A percentile compares a stretch with the other conserved stretches of the same genome.
phyloP scores from a whole-genome alignment of 805 yeast genomes.

The Sugiyamaella mastotermitis region DNA sequence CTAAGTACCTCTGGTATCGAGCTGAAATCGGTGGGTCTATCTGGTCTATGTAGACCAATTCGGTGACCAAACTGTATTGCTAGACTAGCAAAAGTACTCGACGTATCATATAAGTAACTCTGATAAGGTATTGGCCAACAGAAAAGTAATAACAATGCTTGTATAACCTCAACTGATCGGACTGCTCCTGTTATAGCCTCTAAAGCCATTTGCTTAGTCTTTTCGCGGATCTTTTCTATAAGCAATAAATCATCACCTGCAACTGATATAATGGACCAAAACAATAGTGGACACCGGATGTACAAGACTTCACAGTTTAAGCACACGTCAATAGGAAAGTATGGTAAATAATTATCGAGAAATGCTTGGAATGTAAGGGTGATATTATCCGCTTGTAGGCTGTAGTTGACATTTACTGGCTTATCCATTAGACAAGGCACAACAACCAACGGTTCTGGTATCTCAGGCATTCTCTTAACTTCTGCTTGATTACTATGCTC shows the following conservation, averaged over 20 bases:
- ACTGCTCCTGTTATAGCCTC: neutral
- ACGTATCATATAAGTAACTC: constrained; percentile 3
- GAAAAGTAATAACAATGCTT: constrained; percentile 5
- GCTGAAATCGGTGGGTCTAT: neutral
- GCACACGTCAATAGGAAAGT: constrained; percentile 6
- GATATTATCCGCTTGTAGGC: too few species aligned
- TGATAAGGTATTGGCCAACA: constrained; percentile 8
- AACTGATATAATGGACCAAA: constrained; percentile 5
- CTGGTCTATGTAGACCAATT: constrained; percentile 5
- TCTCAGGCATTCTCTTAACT: too few species aligned
- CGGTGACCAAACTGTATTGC: constrained; percentile 2
- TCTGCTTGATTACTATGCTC: too few species aligned
- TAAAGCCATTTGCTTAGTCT: neutral
- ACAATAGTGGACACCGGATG: constrained; percentile 4
- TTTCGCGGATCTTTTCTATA: constrained; percentile 2
- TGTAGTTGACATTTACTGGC: neutral
- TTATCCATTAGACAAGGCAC: constrained; percentile 1
- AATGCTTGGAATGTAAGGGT: constrained; percentile 3
- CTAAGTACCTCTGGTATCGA: neutral
- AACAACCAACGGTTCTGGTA: constrained; percentile 5
- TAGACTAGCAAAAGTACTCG: constrained; percentile 2
- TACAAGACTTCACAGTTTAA: constrained; percentile 5
- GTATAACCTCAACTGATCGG: constrained; percentile 7
- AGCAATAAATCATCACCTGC: constrained; percentile 4
- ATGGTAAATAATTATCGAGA: constrained; percentile 1